Base-by-base conservation (phyloP, 208 protist genomes). In the Leptomonas seymouri region DNA sequence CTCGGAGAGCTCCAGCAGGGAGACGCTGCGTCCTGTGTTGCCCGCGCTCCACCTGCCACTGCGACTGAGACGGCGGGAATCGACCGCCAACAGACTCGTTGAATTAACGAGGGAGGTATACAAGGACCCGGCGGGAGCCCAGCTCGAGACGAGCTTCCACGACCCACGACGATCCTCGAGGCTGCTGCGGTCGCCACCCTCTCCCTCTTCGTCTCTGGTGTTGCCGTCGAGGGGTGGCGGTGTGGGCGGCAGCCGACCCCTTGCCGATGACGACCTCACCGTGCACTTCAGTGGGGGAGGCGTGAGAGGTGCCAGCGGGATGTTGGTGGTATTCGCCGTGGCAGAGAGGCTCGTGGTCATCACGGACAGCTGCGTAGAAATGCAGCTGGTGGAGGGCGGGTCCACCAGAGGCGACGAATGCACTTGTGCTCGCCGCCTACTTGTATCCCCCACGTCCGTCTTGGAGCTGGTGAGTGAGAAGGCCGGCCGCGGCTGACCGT, bases 111-210 rank as follows among this genome's bases (percentile, higher is more conserved):
- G 25, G 21, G 60, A 48, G 27, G 45, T 53, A 12, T 45, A 55
- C 18, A 55, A 58, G 46, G 62, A 51, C 4, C 18, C 36, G 21
- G 34, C 42, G 7, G 46, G 62, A 11, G 44, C 34, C 62, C 25
- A 70, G 48, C 21, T 70, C 4, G 60, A 56, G 18, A 8, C 30
- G 46, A 70, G 45, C 42, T 39, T 65, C 54, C 70, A 65, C 39
- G 25, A 59, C 16, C 36, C 61, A 21, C 46, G 62, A 12, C 56
- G 53, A 2, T 31, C 48, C 14, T 49, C 60, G 8, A 2, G 1
- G 12, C 21, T 23, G 25, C 46, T 20, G 21, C 41, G 4, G 45
- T 15, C 8, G 18, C 45, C 41, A 45, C 44, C n/a, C 27, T 45
- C 59, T 23, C 49, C 58, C 20, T 53, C 30, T n/a, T 25, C 8